phyloP scores from a whole-genome alignment of 163 green algal species.

The Chlamydomonas reinhardtii region DNA sequence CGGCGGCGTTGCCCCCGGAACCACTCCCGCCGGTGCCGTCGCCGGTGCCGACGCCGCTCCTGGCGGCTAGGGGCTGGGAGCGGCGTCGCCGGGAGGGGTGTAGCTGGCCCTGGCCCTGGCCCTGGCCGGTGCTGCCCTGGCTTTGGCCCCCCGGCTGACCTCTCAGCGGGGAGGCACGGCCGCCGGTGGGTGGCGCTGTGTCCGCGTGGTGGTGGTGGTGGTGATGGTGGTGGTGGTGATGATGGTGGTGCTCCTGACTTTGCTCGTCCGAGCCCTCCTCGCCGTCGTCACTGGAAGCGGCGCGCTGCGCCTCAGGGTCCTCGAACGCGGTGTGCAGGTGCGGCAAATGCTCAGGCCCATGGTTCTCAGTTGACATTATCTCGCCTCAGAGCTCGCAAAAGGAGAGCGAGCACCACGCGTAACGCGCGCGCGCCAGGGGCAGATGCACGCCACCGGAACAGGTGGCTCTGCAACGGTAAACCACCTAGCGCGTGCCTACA shows the following conservation, averaged over 20 bases:
- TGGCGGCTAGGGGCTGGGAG: not conserved
- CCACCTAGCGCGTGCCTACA: no score
- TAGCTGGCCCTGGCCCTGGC: no score
- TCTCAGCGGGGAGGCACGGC: no score
- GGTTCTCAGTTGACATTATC: not conserved
- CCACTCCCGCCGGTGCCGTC: not conserved
- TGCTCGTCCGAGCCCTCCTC: not conserved
- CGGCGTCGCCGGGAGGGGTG: not conserved
- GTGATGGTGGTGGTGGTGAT: not conserved
- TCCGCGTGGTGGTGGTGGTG: not conserved
- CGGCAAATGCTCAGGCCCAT: conserved; percentile 10
- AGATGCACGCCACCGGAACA: no score
- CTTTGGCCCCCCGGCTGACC: no score
- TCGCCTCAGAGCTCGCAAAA: no score
- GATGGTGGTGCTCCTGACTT: not conserved
- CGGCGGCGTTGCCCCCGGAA: not conserved
- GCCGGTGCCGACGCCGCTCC: no score
- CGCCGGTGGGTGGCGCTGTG: no score
- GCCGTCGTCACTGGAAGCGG: not conserved
- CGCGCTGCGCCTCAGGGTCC: not conserved
- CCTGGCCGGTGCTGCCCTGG: no score
- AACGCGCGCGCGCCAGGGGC: no score
- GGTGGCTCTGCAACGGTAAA: no score
- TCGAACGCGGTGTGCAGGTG: conserved; percentile 41
- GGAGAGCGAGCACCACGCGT: no score